Evolutionary conservation across 2,329 filamentous ascomycete genomes (phyloP), one percentile per base, ranked within the genome.

Genomic region (Colletotrichum agaves): DNA sequence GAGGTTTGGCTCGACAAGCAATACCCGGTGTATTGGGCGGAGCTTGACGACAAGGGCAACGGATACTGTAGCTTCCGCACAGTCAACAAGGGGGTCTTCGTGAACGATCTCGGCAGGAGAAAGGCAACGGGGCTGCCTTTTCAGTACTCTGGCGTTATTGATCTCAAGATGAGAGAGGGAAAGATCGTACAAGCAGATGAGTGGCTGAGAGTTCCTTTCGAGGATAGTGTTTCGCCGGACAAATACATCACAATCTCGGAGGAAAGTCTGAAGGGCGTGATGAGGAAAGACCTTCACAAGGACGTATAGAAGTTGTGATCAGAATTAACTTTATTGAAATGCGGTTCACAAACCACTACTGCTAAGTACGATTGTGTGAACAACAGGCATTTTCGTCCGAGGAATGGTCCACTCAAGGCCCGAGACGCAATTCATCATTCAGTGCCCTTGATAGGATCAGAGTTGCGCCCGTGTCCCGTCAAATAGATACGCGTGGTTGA

Each of bases 191-290:
- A 59, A 15, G 64, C 64, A 10, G 60, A 67, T 0, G 53, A 67
- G 53, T 67, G 64, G 46, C 35, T 64, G 2, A 31, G 61, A 11
- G 53, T 67, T 13, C 64, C 64, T 2, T 64, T 59, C 6, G 53
- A 67, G 46, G 46, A 63, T 31, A 67, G 53, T 12, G 53, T 64
- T 12, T 58, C 39, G 44, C 64, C 52, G 15, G 64, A 67, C 6
- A 63, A 67, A n/a, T 67, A 67, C 21, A 67, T 67, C 5, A 63
- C 19, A 7, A 67, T 67, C 12, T 67, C 63, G 5, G 63, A 58
- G 21, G 52, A 46, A 2, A 67, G 59, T 33, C 17, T 67, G 12
- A 63, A 53, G 8, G 52, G 27, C 2, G 52, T 67, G 2, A 67
- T 59, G 64, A 58, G 60, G 15, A 64, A 59, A 17, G 52, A 64